Evolutionary conservation across 139 green algal genomes (phyloP), one percentile per base, ranked within the genome.

Genomic region (Chlorella sp.): DNA sequence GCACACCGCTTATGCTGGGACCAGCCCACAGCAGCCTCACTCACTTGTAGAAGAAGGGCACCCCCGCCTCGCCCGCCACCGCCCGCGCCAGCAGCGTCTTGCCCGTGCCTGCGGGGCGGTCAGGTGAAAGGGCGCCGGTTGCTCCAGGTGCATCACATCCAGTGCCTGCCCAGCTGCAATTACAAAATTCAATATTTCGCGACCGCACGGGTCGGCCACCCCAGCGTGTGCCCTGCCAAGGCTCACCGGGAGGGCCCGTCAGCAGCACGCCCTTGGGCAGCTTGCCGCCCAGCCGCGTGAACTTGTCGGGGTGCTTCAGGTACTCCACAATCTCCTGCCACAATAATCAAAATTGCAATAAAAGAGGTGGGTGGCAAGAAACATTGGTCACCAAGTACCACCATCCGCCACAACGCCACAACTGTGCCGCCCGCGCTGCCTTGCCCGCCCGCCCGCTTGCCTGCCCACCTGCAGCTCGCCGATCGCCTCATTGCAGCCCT

Each of bases 41-140:
- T 56, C 72, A 92, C 88, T 92, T 93, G 93, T 98, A 99, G 88
- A 99, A 99, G 90, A 99, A 99, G 17, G 97, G 97, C 60, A 99
- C 97, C 40, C 95, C 97, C 14, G 97, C 97, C 91, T 99, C 96
- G 3, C 95, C 95, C 76, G 94, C 92, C 54, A 94, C 84, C 54
- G 84, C 89, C 85, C 44, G 94, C 85, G 87, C 60, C 77, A 83
- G 60, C 58, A 83, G 77, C 60, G 77, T 83, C 77, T 83, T 83
- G 77, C 77, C 77, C 2, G 77, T 83, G 40, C 77, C 77, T 56
- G 70, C 41, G 28, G 41, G 40, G 3, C n/a, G n/a, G n/a, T 2
- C 30, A 24, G 4, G 65, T 14, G 2, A 38, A 16, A 4, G 22
- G 30, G 28, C 28, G 62, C 5, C 2, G 5, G 7, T 32, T 32